phyloP scores from a whole-genome alignment of 148 eudicot species.

The Chenopodium quinoa region DNA sequence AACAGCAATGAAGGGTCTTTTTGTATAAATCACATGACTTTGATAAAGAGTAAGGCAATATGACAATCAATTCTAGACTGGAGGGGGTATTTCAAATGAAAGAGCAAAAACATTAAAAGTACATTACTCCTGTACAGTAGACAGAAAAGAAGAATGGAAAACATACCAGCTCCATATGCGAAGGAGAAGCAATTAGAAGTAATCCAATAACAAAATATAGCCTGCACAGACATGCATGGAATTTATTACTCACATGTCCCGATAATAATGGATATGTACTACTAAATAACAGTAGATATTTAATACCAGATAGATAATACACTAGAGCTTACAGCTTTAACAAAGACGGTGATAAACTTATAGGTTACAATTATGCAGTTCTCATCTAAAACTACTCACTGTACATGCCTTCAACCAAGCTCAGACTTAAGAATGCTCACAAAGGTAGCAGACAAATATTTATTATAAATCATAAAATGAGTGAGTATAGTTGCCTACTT shows the following conservation, averaged over 20 bases:
- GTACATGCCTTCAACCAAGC: background rate
- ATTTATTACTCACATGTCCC: background rate
- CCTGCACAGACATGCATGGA: slow-evolving; percentile 49
- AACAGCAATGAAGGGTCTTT: background rate
- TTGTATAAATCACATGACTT: background rate
- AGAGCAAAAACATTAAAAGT: background rate
- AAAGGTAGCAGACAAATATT: no score
- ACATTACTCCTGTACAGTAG: background rate
- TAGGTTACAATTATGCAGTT: background rate
- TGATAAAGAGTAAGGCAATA: background rate
- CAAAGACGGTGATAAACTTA: background rate
- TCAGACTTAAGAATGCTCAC: background rate
- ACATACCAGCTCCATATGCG: slow-evolving; percentile 72
- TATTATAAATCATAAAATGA: background rate
- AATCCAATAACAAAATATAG: slow-evolving; percentile 90
- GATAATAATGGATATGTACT: background rate
- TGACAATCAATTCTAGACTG: background rate
- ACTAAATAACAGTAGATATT: background rate
- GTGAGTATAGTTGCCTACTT: background rate
- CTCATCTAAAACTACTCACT: background rate
- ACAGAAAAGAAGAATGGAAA: slow-evolving; percentile 6
- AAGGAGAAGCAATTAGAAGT: slow-evolving; percentile 89
- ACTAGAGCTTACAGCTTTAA: background rate
- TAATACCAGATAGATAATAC: background rate
- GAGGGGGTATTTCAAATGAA: background rate